These are phyloP conservation scores for Neopestalotiopsis sp. DNA, from an alignment of 2,329 filamentous ascomycete species.

Conservation along the genomic window DNA sequence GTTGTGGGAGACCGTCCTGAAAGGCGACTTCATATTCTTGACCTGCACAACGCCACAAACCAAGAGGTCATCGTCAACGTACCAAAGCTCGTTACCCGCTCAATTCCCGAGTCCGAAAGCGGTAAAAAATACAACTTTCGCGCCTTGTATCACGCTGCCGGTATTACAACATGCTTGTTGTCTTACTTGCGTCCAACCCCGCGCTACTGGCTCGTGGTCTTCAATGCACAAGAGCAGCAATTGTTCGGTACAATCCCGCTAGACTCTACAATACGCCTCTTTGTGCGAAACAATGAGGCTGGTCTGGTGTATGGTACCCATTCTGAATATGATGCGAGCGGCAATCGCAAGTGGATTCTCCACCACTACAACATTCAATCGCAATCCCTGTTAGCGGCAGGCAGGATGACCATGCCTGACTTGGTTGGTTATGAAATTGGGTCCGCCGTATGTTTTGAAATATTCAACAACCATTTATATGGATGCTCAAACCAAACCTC, in stretches of 20 bases:
- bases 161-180: conserved; percentile 63
- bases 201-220: conserved; percentile 59
- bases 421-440: conserved; percentile 70
- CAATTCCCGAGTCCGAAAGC: conserved; percentile 41
- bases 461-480: conserved; percentile 71
- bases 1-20: conserved; percentile 47
- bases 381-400: conserved; percentile 42
- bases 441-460: conserved; percentile 73
- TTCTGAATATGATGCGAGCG: conserved; percentile 57
- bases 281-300: conserved; percentile 67
- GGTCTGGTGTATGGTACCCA: conserved; percentile 73
- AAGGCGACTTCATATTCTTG: conserved; percentile 59
- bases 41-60: conserved; percentile 55
- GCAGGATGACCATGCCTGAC: conserved; percentile 58
- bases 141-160: conserved; percentile 62
- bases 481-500: conserved; percentile 70
- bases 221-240: conserved; percentile 45
- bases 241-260: conserved; percentile 49
- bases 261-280: conserved; percentile 59
- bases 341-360: conserved; percentile 68
- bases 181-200: conserved; percentile 44
- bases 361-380: conserved; percentile 54
- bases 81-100: conserved; percentile 43
- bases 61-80: conserved; percentile 64
- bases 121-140: conserved; percentile 52